Conservation (phyloP, 176 grass and related monocot genomes). For the Aegilops sharonensis region DNA sequence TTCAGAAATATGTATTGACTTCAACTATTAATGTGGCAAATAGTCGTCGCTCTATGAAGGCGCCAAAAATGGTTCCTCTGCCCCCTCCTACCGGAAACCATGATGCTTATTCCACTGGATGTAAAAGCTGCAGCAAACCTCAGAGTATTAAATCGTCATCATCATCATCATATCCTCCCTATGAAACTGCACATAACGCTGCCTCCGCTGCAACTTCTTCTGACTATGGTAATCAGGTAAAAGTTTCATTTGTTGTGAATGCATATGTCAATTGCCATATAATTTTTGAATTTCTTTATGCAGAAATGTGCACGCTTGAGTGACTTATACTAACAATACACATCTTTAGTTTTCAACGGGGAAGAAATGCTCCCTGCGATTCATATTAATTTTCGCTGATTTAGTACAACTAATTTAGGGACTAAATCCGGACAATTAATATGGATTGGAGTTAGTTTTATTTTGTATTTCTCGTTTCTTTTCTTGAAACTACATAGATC, state of each 20-base stretch:
- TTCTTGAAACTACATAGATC: too few relatives aligned
- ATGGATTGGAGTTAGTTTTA: too few relatives aligned
- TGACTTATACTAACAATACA: not conserved
- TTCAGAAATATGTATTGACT: constrained; percentile 20
- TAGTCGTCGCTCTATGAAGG: constrained; percentile 44
- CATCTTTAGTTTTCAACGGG: constrained; percentile 33
- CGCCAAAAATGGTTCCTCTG: constrained; percentile 57
- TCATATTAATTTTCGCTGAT: too few relatives aligned
- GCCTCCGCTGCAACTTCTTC: constrained; percentile 39
- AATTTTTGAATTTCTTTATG: not conserved
- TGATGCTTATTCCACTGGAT: constrained; percentile 33
- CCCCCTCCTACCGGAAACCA: constrained; percentile 49
- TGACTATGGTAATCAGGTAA: constrained; percentile 61
- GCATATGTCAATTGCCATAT: not conserved
- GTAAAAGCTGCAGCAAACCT: constrained; percentile 52
- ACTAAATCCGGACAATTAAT: too few relatives aligned
- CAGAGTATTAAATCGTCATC: constrained; percentile 25
- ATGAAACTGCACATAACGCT: constrained; percentile 33
- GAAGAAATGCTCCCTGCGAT: too few relatives aligned
- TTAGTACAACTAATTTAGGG: too few relatives aligned
- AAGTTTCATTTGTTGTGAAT: not conserved
- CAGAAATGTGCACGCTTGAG: not conserved
- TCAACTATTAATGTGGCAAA: constrained; percentile 4
- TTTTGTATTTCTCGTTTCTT: too few relatives aligned
- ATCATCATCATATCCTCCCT: constrained; percentile 41